Percentiles rank a stretch among this genome's conserved stretches.
These are phyloP conservation scores for Claviceps maximensis DNA, from an alignment of 2,329 filamentous ascomycete genomes.

Conservation along the genomic window DNA sequence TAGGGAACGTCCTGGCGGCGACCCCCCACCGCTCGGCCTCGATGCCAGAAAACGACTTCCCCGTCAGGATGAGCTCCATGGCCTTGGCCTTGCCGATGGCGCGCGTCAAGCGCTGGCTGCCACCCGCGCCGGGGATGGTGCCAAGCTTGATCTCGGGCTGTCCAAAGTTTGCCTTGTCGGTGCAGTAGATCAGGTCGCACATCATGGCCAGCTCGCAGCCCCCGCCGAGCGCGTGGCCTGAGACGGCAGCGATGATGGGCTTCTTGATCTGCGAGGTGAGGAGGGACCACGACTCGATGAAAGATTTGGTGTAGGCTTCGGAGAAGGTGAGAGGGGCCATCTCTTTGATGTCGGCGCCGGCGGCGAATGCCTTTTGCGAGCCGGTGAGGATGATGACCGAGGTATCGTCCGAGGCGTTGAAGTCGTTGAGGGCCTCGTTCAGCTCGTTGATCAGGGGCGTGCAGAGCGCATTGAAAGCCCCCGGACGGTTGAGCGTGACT, in stretches of 20 bases:
- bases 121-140: constrained; percentile 81
- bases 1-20: constrained; percentile 68
- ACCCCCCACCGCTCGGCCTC: constrained; percentile 87
- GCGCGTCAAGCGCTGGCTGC: constrained; percentile 74
- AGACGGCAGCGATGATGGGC: constrained; percentile 86
- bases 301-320: constrained; percentile 74
- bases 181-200: constrained; percentile 92
- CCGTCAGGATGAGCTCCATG: constrained; percentile 86
- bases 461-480: constrained; percentile 87
- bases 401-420: constrained; percentile 57
- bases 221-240: constrained; percentile 85
- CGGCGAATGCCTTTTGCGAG: constrained; percentile 80
- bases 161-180: constrained; percentile 73
- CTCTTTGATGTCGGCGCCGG: constrained; percentile 97
- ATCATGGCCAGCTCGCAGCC: constrained; percentile 97
- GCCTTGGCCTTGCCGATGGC: constrained; percentile 74
- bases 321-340: constrained; percentile 90
- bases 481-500: constrained; percentile 91
- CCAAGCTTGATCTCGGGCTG: constrained; percentile 97
- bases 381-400: constrained; percentile 77
- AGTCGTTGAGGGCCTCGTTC: constrained; percentile 59
- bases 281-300: constrained; percentile 90
- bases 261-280: constrained; percentile 79
- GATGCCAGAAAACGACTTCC: constrained; percentile 67
- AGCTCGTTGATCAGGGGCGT: constrained; percentile 85